Conservation (phyloP, 2,329 filamentous ascomycete genomes). For the Pyrenophora seminiperda region DNA sequence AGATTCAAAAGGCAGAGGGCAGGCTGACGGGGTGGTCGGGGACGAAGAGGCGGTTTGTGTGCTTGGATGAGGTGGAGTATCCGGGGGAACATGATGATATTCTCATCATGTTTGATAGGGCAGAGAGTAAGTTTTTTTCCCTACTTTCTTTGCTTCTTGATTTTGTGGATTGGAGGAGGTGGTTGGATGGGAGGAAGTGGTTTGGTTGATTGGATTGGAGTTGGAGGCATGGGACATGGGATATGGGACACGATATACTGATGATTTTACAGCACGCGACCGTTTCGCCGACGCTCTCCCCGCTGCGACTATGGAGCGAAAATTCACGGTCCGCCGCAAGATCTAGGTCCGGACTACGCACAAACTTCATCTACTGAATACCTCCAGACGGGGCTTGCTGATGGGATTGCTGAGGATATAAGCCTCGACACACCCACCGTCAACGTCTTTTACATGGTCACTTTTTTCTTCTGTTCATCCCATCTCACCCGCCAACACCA, state of each 20-base stretch:
- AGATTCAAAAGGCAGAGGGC: constrained; percentile 55
- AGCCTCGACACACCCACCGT: no score
- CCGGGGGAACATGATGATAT: constrained; percentile 94
- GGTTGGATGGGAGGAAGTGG: no score
- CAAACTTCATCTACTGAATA: not conserved
- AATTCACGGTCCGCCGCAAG: constrained; percentile 52
- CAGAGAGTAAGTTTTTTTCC: constrained; percentile 64
- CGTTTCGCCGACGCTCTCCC: constrained; percentile 53
- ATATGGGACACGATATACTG: no score
- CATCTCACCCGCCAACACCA: no score
- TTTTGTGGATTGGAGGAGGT: no score
- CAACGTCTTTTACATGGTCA: no score
- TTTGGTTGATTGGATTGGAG: no score
- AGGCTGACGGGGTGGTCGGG: constrained; percentile 54
- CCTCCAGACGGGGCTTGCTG: no score
- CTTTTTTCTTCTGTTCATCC: no score
- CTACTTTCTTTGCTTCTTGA: no score
- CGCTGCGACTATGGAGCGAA: constrained; percentile 48
- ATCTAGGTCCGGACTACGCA: constrained; percentile 39
- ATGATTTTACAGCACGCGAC: constrained; percentile 50
- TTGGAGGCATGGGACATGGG: no score
- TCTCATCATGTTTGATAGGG: constrained; percentile 79
- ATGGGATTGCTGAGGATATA: no score
- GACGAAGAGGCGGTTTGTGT: constrained; percentile 75
- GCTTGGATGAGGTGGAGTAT: constrained; percentile 84